phyloP scores from a whole-genome alignment of 257 asterid species.

The Haberlea rhodopensis region DNA sequence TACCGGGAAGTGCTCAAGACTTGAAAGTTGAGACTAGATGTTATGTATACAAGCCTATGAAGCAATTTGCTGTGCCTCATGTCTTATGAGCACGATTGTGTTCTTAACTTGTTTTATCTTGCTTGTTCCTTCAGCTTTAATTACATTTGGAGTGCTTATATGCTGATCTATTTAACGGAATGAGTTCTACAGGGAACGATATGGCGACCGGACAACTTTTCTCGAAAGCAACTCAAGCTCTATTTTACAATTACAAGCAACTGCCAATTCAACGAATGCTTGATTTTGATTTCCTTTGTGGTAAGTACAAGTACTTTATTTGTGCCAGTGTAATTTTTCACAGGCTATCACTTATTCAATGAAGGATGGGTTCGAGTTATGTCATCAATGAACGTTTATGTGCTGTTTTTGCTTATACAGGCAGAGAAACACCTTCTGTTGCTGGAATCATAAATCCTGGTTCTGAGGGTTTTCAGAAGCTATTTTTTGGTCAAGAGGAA shows the following conservation, averaged over 20 bases:
- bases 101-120: background rate
- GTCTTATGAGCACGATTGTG: background rate
- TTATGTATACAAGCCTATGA: background rate
- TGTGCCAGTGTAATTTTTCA: constrained; percentile 14
- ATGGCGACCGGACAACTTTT: constrained; percentile 97
- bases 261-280: constrained; percentile 99
- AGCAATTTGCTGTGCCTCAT: background rate
- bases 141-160: constrained; percentile 7
- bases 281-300: constrained; percentile 97
- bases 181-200: constrained; percentile 36
- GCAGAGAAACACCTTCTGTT: constrained; percentile 97
- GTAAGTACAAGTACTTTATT: constrained; percentile 38
- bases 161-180: constrained; percentile 35
- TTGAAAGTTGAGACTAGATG: constrained; percentile 11
- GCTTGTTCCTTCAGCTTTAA: constrained; percentile 10
- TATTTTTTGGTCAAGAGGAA: constrained; percentile 97
- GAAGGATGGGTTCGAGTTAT: constrained; percentile 9
- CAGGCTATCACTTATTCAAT: background rate
- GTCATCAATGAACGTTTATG: constrained; percentile 13
- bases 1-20: constrained; percentile 5
- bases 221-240: constrained; percentile 86
- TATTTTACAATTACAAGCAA: constrained; percentile 92
- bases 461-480: constrained; percentile 97
- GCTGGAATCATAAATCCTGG: constrained; percentile 99
- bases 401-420: constrained; percentile 38